Evolutionary conservation across 2,329 filamentous ascomycete genomes (phyloP).

Genomic region (Alternaria angustiovoidea): DNA sequence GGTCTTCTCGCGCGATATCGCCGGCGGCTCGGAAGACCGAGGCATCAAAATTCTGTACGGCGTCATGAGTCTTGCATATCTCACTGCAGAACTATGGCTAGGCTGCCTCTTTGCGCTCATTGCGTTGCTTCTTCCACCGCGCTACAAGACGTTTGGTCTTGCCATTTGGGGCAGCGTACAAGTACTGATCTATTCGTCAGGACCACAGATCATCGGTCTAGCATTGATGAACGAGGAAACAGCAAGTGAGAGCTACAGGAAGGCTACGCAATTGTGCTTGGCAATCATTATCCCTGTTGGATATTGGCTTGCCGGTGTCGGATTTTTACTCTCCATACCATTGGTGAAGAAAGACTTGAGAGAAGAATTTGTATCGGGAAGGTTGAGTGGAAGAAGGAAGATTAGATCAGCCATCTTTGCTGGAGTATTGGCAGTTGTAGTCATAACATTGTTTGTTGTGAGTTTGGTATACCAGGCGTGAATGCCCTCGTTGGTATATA

Average conservation of each 20-base stretch:
- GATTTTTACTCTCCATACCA: background rate
- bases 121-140: background rate
- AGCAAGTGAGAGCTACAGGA: background rate
- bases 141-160: background rate
- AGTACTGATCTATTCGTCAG: background rate
- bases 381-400: background rate
- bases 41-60: background rate
- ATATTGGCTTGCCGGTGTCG: background rate
- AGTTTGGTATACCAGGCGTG: background rate
- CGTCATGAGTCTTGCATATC: background rate
- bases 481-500: rapidly evolving
- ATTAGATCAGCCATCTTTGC: background rate
- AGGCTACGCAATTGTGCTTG: background rate
- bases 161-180: slow-evolving; percentile 2
- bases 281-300: background rate
- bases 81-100: background rate
- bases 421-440: background rate
- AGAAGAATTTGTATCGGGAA: no score
- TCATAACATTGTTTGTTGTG: background rate
- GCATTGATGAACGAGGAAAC: background rate
- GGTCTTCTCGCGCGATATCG: background rate
- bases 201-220: background rate
- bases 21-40: background rate
- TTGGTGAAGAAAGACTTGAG: background rate
- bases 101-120: background rate